phyloP scores from a whole-genome alignment of 78 protist genomes.

The Dictyostelium intermedium region DNA sequence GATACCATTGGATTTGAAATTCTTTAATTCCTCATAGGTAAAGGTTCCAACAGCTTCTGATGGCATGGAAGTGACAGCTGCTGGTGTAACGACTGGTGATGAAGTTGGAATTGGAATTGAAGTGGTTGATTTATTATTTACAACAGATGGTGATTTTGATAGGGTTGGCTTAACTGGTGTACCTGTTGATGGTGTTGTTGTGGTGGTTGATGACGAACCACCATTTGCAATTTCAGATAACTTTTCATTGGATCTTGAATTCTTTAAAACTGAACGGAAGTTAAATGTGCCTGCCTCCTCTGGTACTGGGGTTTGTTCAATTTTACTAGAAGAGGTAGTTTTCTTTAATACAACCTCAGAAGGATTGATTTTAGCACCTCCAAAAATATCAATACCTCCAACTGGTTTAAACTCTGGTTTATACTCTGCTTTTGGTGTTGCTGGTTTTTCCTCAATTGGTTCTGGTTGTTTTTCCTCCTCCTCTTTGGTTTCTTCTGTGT shows the following conservation, averaged over 20 bases:
- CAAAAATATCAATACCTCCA: conserved; percentile 46
- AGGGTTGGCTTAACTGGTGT: conserved; percentile 16
- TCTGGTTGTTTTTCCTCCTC: neutral
- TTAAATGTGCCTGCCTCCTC: conserved; percentile 12
- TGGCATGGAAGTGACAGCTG: neutral
- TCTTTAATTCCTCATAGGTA: conserved; percentile 21
- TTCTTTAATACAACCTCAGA: conserved; percentile 28
- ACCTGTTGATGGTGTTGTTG: neutral
- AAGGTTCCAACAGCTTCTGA: neutral
- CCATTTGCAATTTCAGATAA: neutral
- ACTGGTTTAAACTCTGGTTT: conserved; percentile 12
- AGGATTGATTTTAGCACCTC: conserved; percentile 38
- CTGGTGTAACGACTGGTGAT: neutral
- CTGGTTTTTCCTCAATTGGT: neutral
- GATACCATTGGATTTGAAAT: conserved; percentile 9
- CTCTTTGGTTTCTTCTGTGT: neutral
- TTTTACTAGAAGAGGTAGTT: neutral
- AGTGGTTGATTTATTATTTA: conserved; percentile 1
- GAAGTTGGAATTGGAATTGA: neutral
- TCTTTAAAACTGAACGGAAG: conserved; percentile 66
- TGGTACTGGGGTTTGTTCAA: neutral
- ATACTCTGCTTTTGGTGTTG: neutral
- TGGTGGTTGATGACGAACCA: neutral
- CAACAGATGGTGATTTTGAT: conserved; percentile 25
- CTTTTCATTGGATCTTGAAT: conserved; percentile 1